A percentile compares a stretch with the other conserved stretches of the same genome.
phyloP scores from a whole-genome alignment of 352 stramenopile genomes.

The Aphanomyces euteiches region DNA sequence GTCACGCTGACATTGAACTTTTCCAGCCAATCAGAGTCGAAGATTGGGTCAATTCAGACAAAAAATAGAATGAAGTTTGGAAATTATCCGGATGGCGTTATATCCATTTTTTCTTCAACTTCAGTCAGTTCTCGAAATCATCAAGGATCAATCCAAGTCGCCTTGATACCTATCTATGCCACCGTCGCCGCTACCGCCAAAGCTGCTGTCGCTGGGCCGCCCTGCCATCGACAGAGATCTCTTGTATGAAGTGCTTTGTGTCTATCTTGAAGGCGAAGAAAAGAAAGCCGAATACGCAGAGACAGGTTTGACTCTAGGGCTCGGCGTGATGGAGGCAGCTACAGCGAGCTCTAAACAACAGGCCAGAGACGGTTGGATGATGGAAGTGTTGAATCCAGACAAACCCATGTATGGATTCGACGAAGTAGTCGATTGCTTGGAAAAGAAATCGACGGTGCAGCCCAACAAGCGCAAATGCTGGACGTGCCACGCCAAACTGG shows the following conservation, averaged over 20 bases:
- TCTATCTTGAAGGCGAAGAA: slow-evolving; percentile 29
- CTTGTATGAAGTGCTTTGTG: slow-evolving; percentile 26
- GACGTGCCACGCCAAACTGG: slow-evolving; percentile 81
- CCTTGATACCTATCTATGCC: slow-evolving; percentile 20
- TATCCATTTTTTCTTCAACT: slow-evolving; percentile 19
- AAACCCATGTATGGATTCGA: slow-evolving; percentile 25
- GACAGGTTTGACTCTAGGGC: slow-evolving; percentile 13
- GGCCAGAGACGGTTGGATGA: slow-evolving; percentile 24
- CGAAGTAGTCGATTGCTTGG: slow-evolving; percentile 10
- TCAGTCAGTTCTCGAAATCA: slow-evolving; percentile 27
- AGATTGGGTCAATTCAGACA: not conserved
- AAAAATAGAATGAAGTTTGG: slow-evolving; percentile 15
- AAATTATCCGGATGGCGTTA: slow-evolving; percentile 22
- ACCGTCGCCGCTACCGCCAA: not conserved
- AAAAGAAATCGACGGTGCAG: slow-evolving; percentile 43
- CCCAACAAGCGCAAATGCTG: slow-evolving; percentile 88
- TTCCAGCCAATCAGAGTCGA: not conserved
- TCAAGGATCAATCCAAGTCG: slow-evolving; percentile 13
- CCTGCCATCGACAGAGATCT: slow-evolving; percentile 22
- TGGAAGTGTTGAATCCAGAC: slow-evolving; percentile 20
- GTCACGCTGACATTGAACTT: slow-evolving; percentile 4
- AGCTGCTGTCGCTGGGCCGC: not conserved
- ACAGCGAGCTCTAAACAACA: not conserved
- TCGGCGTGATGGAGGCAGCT: slow-evolving; percentile 19
- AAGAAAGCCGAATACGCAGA: slow-evolving; percentile 23